Percentiles rank a stretch among this genome's conserved stretches.
Conservation (phyloP, 352 stramenopile genomes). For the Pythium coloratum region DNA sequence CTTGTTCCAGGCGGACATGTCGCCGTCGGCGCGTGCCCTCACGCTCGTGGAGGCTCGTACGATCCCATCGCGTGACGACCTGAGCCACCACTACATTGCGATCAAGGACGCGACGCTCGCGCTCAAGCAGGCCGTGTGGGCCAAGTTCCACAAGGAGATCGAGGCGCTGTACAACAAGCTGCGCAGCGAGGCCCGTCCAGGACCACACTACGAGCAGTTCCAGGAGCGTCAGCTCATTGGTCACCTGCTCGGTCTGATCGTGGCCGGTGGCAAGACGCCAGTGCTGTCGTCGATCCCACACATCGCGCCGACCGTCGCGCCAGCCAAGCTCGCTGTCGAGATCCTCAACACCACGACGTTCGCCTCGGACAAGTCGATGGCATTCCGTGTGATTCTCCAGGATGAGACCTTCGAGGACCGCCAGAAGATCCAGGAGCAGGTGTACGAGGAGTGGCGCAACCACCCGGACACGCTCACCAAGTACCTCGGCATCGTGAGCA, state of each 20-base stretch:
- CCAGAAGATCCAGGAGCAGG: conserved; percentile 59
- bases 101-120: conserved; percentile 67
- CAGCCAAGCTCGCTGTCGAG: conserved; percentile 49
- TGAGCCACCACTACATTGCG: conserved; percentile 68
- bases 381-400: conserved; percentile 64
- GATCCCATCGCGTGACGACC: conserved; percentile 58
- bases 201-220: conserved; percentile 71
- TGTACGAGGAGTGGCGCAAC: conserved; percentile 71
- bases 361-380: conserved; percentile 57
- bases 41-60: conserved; percentile 59
- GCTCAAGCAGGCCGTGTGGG: conserved; percentile 69
- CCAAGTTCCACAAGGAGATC: conserved; percentile 59
- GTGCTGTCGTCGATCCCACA: conserved; percentile 45
- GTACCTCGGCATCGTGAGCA: conserved; percentile 79
- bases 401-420: conserved; percentile 61
- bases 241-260: conserved; percentile 66
- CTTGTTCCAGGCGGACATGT: conserved; percentile 67
- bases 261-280: conserved; percentile 46
- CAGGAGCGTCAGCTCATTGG: conserved; percentile 68
- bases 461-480: conserved; percentile 76
- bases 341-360: conserved; percentile 72
- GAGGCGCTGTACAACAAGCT: conserved; percentile 62
- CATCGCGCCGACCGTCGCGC: conserved; percentile 44
- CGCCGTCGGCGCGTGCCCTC: conserved; percentile 58
- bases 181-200: conserved; percentile 37